A percentile compares a stretch with the other conserved stretches of the same genome.
Conservation (phyloP, 148 eudicot species). For the Arbutus unedo region DNA sequence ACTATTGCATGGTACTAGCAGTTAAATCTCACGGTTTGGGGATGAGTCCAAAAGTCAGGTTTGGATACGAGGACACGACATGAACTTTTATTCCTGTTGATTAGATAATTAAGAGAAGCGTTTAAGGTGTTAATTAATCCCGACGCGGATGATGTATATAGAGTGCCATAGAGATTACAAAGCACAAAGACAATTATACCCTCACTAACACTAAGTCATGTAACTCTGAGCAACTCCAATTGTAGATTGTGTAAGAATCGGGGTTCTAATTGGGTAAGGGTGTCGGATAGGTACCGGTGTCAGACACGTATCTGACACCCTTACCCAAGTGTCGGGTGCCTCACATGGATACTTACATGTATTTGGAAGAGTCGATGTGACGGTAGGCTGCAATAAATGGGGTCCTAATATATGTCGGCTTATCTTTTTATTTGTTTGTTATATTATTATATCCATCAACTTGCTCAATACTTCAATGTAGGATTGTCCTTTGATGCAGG, state of each 20-base stretch:
- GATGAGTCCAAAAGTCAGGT: neutral
- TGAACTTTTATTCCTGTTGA: too few relatives aligned
- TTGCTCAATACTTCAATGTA: neutral
- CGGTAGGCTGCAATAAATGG: neutral
- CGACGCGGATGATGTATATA: too few relatives aligned
- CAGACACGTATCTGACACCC: neutral
- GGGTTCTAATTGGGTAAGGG: too few relatives aligned
- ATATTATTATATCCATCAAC: neutral
- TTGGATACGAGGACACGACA: too few relatives aligned
- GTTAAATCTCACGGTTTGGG: neutral
- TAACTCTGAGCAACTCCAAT: too few relatives aligned
- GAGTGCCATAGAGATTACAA: too few relatives aligned
- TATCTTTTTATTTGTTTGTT: neutral
- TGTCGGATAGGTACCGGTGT: neutral
- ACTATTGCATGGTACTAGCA: neutral
- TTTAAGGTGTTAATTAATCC: too few relatives aligned
- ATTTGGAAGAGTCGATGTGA: neutral
- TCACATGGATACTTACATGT: neutral
- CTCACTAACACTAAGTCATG: too few relatives aligned
- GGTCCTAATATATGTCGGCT: neutral
- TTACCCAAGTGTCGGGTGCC: neutral
- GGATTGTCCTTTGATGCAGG: constrained; percentile 37
- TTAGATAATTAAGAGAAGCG: too few relatives aligned
- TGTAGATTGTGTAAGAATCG: too few relatives aligned
- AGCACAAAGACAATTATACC: too few relatives aligned